Evolutionary conservation across 257 asterid genomes (phyloP).

Genomic region (Fraxinus cuspidata): DNA sequence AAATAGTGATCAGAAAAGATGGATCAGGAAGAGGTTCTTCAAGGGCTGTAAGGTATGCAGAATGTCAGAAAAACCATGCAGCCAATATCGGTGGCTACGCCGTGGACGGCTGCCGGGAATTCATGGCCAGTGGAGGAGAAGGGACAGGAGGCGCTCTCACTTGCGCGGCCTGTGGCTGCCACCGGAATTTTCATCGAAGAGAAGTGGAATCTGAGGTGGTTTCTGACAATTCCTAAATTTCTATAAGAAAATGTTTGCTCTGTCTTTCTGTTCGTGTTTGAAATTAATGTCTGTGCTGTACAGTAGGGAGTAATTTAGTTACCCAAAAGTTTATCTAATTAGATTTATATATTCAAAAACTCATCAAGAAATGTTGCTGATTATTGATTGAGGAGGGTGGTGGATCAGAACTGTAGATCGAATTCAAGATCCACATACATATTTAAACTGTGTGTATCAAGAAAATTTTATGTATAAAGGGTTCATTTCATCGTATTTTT

Average conservation of each 20-base stretch:
- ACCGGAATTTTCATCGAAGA: constrained; percentile 61
- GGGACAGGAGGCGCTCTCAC: constrained; percentile 47
- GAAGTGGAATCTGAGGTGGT: constrained; percentile 49
- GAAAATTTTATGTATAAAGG: not conserved
- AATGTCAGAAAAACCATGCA: constrained; percentile 67
- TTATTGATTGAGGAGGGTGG: not conserved
- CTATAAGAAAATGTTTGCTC: not conserved
- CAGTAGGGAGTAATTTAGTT: not conserved
- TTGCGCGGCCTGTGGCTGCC: constrained; percentile 75
- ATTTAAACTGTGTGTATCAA: not conserved
- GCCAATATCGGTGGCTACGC: constrained; percentile 64
- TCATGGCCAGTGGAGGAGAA: constrained; percentile 62
- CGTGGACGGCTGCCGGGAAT: constrained; percentile 70
- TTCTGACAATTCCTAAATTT: constrained; percentile 31
- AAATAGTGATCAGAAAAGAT: constrained; percentile 44
- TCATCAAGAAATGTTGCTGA: not conserved
- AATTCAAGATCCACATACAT: constrained; percentile 1
- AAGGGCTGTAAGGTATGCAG: constrained; percentile 45
- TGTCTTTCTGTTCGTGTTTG: not conserved
- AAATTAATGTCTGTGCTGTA: not conserved
- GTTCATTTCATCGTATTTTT: not conserved
- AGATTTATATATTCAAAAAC: not conserved
- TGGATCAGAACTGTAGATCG: constrained; percentile 2
- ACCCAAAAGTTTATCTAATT: not conserved
- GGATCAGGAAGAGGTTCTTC: constrained; percentile 21